These are phyloP conservation scores for Pecoramyces ruminantium DNA, from an alignment of 192 early-diverging fungal genomes.

Conservation along the genomic window DNA sequence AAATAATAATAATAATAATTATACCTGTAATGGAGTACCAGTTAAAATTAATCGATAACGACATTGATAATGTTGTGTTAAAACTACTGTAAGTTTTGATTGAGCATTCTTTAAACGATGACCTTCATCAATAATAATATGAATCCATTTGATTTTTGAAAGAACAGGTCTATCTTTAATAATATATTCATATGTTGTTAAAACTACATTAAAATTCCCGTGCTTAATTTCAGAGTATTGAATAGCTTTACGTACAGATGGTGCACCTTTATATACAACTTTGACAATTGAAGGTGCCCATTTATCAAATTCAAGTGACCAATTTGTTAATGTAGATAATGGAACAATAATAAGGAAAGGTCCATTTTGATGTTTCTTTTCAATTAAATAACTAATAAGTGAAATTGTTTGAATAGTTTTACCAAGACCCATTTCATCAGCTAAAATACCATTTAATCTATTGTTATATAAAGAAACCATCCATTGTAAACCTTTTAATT, in stretches of 20 bases:
- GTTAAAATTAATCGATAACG: slow-evolving; percentile 92
- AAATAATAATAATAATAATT: not conserved
- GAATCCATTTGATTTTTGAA: slow-evolving; percentile 84
- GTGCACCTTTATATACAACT: slow-evolving; percentile 86
- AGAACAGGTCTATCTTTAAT: slow-evolving; percentile 75
- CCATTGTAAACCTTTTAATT: slow-evolving; percentile 94
- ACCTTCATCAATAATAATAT: slow-evolving; percentile 98
- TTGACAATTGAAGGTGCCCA: slow-evolving; percentile 84
- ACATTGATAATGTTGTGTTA: slow-evolving; percentile 75
- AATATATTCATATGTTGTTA: slow-evolving; percentile 96
- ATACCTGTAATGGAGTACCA: slow-evolving; percentile 87
- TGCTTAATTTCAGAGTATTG: slow-evolving; percentile 48
- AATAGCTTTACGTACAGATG: slow-evolving; percentile 49
- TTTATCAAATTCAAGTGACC: slow-evolving; percentile 92
- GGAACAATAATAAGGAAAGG: slow-evolving; percentile 96
- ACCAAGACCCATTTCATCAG: slow-evolving; percentile 83
- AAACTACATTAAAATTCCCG: slow-evolving; percentile 78
- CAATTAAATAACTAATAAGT: slow-evolving; percentile 87
- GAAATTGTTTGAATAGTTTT: slow-evolving; percentile 87
- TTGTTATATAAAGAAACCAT: slow-evolving; percentile 99
- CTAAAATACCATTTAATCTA: slow-evolving; percentile 89
- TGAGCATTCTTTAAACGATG: slow-evolving; percentile 96
- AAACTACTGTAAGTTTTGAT: slow-evolving; percentile 65
- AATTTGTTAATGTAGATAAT: slow-evolving; percentile 89
- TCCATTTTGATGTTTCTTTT: slow-evolving; percentile 80